Evolutionary conservation across 768 basidiomycete species (phyloP), one percentile per base, ranked within the genome.

Genomic region (Suillus subalutaceus): DNA sequence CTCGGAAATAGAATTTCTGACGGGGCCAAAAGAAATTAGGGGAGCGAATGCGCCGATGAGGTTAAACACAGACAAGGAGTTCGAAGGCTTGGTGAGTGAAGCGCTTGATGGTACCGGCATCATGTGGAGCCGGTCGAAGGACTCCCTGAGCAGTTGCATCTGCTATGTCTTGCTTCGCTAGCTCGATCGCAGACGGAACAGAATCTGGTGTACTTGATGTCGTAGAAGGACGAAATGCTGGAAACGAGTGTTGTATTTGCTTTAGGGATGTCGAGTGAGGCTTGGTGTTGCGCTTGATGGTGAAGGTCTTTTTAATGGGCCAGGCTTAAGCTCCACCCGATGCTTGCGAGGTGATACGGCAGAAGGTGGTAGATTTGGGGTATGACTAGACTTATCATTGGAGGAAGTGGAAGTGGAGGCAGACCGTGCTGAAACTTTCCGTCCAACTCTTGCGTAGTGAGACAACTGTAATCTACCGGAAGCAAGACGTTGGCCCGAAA

Each of bases 1-100:
- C 94, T 43, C 86, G 82, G 71, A 81, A 89, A 78, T 96, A 96
- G 77, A 96, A 96, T 90, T 93, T 93, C 90, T 90, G 30, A 16
- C 71, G 12, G 6, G 30, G 58, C 66, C 53, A 71, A 52, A 48
- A 44, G 9, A 12, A 18, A 41, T 44, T 58, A 46, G 63, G 56
- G 20, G 35, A 56, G 48, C 15, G 5, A 43, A 55, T 3, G 15
- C 16, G 20, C 26, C 13, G 2, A 62, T 16, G 35, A 44, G 16
- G 23, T 6, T 38, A 55, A 43, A 35, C 15, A 75, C 83, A 63
- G 58, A 84, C 83, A 65, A 85, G 76, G 59, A 83, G 75, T 66
- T 85, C 81, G 70, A 85, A 70, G 5, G 74, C 83, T 66, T 85
- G 83, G 63, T 86, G 85, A 56, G 72, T 75, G 55, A 85, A 84